Base-by-base conservation (phyloP, 2,329 filamentous ascomycete species). In the Fusarium sp. region DNA sequence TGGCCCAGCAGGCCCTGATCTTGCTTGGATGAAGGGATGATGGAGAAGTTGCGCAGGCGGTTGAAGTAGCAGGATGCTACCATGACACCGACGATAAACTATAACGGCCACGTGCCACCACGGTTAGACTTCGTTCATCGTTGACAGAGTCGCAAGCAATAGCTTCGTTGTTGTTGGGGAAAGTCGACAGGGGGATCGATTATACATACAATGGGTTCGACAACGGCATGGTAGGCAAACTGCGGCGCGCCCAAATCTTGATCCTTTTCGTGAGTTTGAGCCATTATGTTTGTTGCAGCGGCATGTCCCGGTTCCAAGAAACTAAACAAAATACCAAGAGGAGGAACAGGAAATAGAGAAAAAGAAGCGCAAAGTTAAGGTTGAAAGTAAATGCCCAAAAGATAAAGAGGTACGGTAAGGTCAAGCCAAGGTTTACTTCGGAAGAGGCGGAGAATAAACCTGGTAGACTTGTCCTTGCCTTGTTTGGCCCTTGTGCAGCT, bases 31-130 rank as follows among this genome's bases (percentile, higher is more conserved):
- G 58, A 62, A 41, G 72, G 69, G 26, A 53, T 41, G 60, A 76
- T 68, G 49, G 65, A 49, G 52, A 74, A 75, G 49, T 66, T 67
- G 28, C 73, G 73, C 11, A 67, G 72, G 16, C 74, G 74, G 37
- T 76, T 76, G 30, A 76, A 37, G 67, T 76, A 76, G 53, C 74
- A 76, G 6, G 74, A 72, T 3, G 55, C 69, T n/a, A 76, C 12
- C 74, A 76, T 76, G 59, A 76, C 69, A 46, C 71, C 65, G 3
- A 76, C 72, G 36, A 76, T 73, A 12, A 74, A 61, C 74, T 76
- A 31, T 20, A 20, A 5, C 13, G 11, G 31, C 15, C 49, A 45
- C 30, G 28, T 41, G 31, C 38, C 44, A 23, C 23, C 10, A n/a
- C 18, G 15, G 30, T 49, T 53, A 62, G 56, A 13, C 23, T n/a